phyloP scores from a whole-genome alignment of 768 basidiomycete species.

The Plicaturopsis crispa region DNA sequence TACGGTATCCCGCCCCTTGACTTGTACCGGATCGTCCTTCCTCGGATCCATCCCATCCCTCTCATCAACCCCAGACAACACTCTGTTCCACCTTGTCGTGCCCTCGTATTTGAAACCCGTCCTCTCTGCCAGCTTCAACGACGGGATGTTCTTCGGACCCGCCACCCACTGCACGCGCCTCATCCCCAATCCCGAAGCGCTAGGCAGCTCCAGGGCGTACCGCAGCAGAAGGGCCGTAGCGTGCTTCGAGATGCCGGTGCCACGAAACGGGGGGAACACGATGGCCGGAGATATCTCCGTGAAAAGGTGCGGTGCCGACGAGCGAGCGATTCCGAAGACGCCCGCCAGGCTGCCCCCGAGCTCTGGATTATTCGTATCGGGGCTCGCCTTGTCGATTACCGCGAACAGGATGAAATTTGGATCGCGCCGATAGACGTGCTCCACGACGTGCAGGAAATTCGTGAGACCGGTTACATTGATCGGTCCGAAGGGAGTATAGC shows the following conservation, averaged over 20 bases:
- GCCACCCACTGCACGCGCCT: constrained; percentile 39
- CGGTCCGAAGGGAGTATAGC: too few species aligned
- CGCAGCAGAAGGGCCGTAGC: constrained; percentile 25
- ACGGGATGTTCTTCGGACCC: constrained; percentile 27
- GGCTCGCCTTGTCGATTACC: constrained; percentile 22
- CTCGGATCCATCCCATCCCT: constrained; percentile 17
- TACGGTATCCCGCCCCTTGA: constrained; percentile 22
- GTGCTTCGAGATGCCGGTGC: constrained; percentile 35
- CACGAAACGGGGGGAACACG: constrained; percentile 29
- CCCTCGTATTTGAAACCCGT: constrained; percentile 43
- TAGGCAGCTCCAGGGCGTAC: constrained; percentile 15
- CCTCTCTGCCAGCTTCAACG: constrained; percentile 28
- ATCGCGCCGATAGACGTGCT: constrained; percentile 11
- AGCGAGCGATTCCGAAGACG: constrained; percentile 27
- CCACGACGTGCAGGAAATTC: constrained; percentile 22
- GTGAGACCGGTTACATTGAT: too few species aligned
- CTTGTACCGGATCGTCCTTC: constrained; percentile 16
- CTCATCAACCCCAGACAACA: constrained; percentile 22
- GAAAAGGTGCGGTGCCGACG: constrained; percentile 17
- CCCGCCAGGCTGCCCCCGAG: constrained; percentile 27
- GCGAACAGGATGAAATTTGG: constrained; percentile 20
- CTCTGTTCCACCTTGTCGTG: constrained; percentile 27
- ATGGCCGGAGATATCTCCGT: constrained; percentile 32
- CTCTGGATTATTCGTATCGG: constrained; percentile 4
- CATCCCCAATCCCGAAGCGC: constrained; percentile 27